These are phyloP conservation scores for Stephania yunnanensis DNA, from an alignment of 164 flowering plant species.

Conservation along the genomic window DNA sequence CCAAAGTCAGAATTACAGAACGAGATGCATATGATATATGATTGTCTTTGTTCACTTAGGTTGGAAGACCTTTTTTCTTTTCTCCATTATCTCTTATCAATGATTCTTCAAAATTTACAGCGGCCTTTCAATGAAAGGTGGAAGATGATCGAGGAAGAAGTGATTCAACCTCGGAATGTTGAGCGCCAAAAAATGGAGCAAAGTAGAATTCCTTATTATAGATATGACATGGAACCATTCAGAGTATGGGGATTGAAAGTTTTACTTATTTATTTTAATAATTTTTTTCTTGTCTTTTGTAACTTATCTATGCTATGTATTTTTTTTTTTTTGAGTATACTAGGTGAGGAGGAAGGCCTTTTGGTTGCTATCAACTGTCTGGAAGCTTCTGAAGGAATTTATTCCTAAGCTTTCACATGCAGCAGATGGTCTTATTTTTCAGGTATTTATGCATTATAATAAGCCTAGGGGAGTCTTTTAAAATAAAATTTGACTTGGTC, in stretches of 20 bases:
- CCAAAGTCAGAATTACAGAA: neutral
- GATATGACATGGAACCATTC: constrained; percentile 94
- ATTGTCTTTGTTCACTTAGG: too few species aligned
- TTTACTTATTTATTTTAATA: neutral
- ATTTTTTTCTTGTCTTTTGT: neutral
- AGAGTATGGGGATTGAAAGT: constrained; percentile 47
- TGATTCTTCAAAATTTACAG: constrained; percentile 35
- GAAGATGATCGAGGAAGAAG: constrained; percentile 93
- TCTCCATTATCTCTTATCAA: neutral
- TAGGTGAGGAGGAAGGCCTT: constrained; percentile 97
- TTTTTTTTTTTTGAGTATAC: constrained; percentile 4
- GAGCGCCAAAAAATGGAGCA: constrained; percentile 54
- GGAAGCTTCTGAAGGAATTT: constrained; percentile 69
- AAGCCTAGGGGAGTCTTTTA: neutral
- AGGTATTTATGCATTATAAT: constrained; percentile 36
- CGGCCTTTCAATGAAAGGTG: constrained; percentile 90
- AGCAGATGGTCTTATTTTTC: constrained; percentile 99
- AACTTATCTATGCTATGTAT: neutral
- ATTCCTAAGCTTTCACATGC: constrained; percentile 94
- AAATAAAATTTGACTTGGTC: neutral
- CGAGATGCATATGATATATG: neutral
- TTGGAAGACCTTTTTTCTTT: neutral
- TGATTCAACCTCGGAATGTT: constrained; percentile 81
- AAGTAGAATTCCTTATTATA: constrained; percentile 58
- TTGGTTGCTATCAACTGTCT: constrained; percentile 87